Evolutionary conservation across 1,284 basidiomycete species (phyloP).

Genomic region (Puccinia horiana): DNA sequence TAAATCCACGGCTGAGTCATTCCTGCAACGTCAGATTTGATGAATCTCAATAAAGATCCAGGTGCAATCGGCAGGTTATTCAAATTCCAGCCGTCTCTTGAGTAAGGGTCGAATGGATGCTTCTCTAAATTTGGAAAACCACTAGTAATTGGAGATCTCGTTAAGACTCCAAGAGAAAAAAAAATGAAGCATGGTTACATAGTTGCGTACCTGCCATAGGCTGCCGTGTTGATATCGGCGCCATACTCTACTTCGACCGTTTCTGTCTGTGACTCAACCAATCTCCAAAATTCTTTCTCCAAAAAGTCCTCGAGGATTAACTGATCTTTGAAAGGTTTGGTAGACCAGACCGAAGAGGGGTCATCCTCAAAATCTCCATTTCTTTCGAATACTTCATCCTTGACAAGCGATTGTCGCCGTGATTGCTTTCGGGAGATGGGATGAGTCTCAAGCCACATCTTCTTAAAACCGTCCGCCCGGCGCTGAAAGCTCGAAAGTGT

Average conservation of each 20-base stretch:
- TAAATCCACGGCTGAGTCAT: conserved; percentile 99
- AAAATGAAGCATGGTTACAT: not conserved
- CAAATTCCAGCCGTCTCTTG: conserved; percentile 93
- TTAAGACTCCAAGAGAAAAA: not conserved
- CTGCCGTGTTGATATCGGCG: conserved; percentile 95
- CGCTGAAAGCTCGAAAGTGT: conserved; percentile 87
- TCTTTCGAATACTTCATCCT: conserved; percentile 46
- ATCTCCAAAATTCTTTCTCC: conserved; percentile 94
- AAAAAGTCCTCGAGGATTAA: conserved; percentile 81
- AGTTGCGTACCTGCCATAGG: conserved; percentile 79
- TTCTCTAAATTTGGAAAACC: conserved; percentile 93
- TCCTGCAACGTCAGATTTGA: conserved; percentile 97
- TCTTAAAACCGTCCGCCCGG: conserved; percentile 82
- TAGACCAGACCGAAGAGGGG: conserved; percentile 52
- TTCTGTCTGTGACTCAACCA: conserved; percentile 83
- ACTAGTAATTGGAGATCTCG: conserved; percentile 61
- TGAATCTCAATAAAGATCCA: conserved; percentile 79
- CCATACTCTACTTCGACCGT: conserved; percentile 99
- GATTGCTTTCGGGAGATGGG: conserved; percentile 23
- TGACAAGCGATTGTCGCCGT: conserved; percentile 50
- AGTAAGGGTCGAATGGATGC: conserved; percentile 80
- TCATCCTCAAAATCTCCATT: conserved; percentile 41
- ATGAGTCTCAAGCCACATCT: conserved; percentile 68
- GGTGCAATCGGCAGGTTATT: conserved; percentile 92
- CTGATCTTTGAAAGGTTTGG: conserved; percentile 65